Conservation (phyloP, 2,329 filamentous ascomycete genomes). For the Botrytis porri region DNA sequence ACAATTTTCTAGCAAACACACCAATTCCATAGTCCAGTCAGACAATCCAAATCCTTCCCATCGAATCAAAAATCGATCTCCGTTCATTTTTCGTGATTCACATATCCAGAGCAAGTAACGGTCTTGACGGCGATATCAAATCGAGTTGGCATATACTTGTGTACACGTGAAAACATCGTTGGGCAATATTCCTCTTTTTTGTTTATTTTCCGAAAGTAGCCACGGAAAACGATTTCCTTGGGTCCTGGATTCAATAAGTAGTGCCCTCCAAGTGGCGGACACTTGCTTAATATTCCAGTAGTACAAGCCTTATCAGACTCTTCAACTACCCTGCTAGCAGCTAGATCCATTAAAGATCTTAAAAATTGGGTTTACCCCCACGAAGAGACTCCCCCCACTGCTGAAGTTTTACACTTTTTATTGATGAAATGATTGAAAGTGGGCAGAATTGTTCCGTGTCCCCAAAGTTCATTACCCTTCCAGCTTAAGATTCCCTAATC, state of each 20-base stretch:
- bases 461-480: not conserved
- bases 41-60: not conserved
- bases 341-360: not conserved
- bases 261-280: constrained; percentile 5
- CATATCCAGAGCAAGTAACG: not conserved
- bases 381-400: constrained; percentile 8
- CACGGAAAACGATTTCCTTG: not conserved
- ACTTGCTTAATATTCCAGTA: constrained; percentile 10
- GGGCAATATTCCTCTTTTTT: not conserved
- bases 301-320: constrained; percentile 1
- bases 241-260: constrained; percentile 17
- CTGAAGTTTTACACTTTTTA: not conserved
- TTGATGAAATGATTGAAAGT: not conserved
- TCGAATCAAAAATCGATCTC: not conserved
- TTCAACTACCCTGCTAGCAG: not conserved
- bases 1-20: not conserved
- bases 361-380: constrained; percentile 6
- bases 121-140: not conserved
- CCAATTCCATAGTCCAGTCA: not conserved
- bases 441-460: not conserved
- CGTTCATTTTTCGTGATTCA: not conserved
- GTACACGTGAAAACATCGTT: not conserved
- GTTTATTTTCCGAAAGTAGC: not conserved
- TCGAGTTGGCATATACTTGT: not conserved
- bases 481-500: not conserved